A percentile compares a stretch with the other conserved stretches of the same genome.
Evolutionary conservation across 345 rosid species (phyloP).

Genomic region (Clarkia xantiana): DNA sequence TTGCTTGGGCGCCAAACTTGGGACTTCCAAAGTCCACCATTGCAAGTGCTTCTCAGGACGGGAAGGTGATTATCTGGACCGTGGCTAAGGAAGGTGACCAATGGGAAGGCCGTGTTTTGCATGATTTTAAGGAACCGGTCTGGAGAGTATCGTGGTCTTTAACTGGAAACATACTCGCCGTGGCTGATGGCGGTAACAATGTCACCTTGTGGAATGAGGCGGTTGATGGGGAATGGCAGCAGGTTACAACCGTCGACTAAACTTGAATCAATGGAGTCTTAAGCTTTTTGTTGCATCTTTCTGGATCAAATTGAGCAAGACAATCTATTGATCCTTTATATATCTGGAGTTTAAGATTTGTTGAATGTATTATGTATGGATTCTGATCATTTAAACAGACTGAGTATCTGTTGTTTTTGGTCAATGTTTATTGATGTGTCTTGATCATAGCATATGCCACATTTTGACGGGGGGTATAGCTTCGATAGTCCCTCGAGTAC

Average conservation of each 20-base stretch:
- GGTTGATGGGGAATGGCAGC: slow-evolving; percentile 11
- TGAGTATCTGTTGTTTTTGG: no score
- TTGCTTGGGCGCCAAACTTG: slow-evolving; percentile 16
- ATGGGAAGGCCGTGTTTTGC: slow-evolving; percentile 12
- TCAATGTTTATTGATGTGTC: no score
- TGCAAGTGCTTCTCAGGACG: slow-evolving; percentile 11
- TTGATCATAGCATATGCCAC: background rate
- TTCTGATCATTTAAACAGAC: no score
- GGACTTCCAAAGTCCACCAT: slow-evolving; percentile 16
- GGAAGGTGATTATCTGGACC: slow-evolving; percentile 14
- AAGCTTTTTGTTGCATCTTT: background rate
- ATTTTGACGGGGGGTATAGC: background rate
- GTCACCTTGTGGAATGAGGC: slow-evolving; percentile 14
- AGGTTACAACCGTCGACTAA: slow-evolving; percentile 10
- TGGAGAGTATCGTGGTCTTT: slow-evolving; percentile 18
- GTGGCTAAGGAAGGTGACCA: slow-evolving; percentile 13
- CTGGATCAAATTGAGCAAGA: no score
- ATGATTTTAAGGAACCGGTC: slow-evolving; percentile 10
- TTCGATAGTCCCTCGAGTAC: background rate
- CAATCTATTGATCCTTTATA: no score
- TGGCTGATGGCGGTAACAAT: slow-evolving; percentile 11
- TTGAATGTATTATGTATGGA: no score
- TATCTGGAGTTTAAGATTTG: no score
- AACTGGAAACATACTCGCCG: slow-evolving; percentile 12
- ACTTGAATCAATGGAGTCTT: background rate